Evolutionary conservation across 2,329 filamentous ascomycete genomes (phyloP), one percentile per base, ranked within the genome.

Genomic region (Hymenoscyphus fructigenus): DNA sequence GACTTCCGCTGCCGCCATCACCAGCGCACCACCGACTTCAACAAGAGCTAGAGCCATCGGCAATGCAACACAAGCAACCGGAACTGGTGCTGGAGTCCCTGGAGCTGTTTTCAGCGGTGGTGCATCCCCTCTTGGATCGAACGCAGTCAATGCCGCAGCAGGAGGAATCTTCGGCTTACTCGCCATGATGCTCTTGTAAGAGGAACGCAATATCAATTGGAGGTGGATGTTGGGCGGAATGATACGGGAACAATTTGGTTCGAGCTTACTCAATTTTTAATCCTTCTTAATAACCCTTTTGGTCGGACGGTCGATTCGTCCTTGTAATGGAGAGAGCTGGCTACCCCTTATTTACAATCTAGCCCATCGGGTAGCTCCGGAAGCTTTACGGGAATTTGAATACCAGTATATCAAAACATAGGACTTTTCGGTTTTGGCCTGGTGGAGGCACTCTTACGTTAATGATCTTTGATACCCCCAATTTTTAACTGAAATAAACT

Each of bases 221-320:
- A 3, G 23, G 12, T 17, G 23, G 3, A 38, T 29, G 36, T 15
- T 26, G 34, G 3, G 36, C 12, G 26, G 34, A 47, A 20, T 38
- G 29, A 58, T 4, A 38, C n/a, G 17, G 56, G 56, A 58, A 36
- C 9, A 57, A 58, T 38, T 56, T 34, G 47, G 20, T 58, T 58
- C 20, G 29, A 57, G 28, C n/a, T 32, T 34, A 17, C 32, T 57
- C 20, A 20, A 17, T 15, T 63, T 26, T 10, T 55, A 59, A 63
- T 63, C 5, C 32, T 58, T 50, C 47, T 29, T 58, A 58, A 38
- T 58, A 23, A 26, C 56, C 47, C 53, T 55, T 56, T 44, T 65
- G 50, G 60, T 38, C 60, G 57, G 63, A 63, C 66, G 63, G 50
- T 65, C 32, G 60, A 65, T 44, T 63, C 63, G 61, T 64, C 66